Base-by-base conservation (phyloP, 2,329 filamentous ascomycete genomes). In the Colletotrichum neosansevieriae region DNA sequence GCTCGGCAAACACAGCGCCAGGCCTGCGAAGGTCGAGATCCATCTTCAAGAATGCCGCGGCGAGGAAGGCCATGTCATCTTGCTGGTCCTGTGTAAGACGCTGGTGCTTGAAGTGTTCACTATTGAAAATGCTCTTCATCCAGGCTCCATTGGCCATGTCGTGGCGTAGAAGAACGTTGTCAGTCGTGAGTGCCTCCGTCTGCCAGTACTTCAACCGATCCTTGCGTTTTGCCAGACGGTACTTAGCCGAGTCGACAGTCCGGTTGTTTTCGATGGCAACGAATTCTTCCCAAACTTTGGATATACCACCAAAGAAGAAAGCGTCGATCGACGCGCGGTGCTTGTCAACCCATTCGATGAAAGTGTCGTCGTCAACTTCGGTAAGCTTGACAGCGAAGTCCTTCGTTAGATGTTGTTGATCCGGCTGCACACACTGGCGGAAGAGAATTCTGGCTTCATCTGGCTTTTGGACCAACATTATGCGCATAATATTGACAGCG, bases 41-140 rank as follows among this genome's bases (percentile, higher is more conserved):
- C 80, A 98, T 91, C 75, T 91, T 94, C 5, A 88, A 86, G 76
- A 96, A 94, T 0, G 91, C 87, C 0, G 92, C 89, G 47, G 89
- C 88, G 69, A 97, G 87, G 76, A 94, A 98, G 1, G 87, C 85
- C 66, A 93, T 86, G 74, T 94, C 95, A 76, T 99, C 96, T 73
- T 98, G 94, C 74, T 97, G 93, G 74, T 99, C 97, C 78, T 99
- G 96, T 61, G 94, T 81, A 15, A 93, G 86, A 70, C 96, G 87
- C 77, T 98, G 95, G 72, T 97, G 91, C 77, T 97, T 98, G 75
- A 95, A 88, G 72, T 96, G 91, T 77, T 99, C 96, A 0, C 95
- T 94, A 56, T 92, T 90, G 78, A 95, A 96, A 45, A 99, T 97
- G 74, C 97, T 98, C 73, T 94, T 94, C 83, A 95, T 92, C 96